These are phyloP conservation scores for Gossypium gossypioides DNA, from an alignment of 441 rosid species.

Conservation along the genomic window DNA sequence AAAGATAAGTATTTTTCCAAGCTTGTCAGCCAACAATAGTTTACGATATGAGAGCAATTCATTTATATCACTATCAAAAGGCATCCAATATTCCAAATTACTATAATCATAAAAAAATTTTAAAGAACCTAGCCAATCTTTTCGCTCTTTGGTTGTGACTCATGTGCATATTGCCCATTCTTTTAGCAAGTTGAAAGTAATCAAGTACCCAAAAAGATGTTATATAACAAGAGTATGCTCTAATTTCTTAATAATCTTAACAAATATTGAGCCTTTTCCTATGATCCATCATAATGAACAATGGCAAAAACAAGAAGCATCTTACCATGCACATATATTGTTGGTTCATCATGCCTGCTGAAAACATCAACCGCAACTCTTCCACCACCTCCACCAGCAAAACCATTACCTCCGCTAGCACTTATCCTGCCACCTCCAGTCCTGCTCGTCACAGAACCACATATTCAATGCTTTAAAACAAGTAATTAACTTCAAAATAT, in stretches of 20 bases:
- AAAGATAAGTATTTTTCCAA: background rate
- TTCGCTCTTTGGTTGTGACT: background rate
- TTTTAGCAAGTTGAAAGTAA: background rate
- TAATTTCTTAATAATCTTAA: background rate
- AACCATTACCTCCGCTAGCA: conserved; percentile 95
- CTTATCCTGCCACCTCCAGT: conserved; percentile 79
- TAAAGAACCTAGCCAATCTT: background rate
- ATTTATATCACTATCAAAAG: background rate
- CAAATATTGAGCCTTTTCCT: background rate
- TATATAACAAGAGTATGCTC: background rate
- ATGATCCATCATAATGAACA: background rate
- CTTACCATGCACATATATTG: conserved; percentile 89
- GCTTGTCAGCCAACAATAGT: background rate
- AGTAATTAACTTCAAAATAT: background rate
- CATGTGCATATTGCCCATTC: background rate
- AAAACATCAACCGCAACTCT: conserved; percentile 66
- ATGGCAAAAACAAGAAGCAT: background rate
- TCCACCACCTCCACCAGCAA: conserved; percentile 97
- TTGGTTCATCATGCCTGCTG: conserved; percentile 40
- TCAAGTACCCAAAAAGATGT: background rate
- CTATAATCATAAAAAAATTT: background rate
- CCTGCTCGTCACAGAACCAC: conserved; percentile 59
- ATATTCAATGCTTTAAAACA: conserved; percentile 10
- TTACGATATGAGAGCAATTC: background rate
- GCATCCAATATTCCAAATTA: background rate